Evolutionary conservation across 2,329 filamentous ascomycete species (phyloP), one percentile per base, ranked within the genome.

Genomic region (Alternaria infectoria): DNA sequence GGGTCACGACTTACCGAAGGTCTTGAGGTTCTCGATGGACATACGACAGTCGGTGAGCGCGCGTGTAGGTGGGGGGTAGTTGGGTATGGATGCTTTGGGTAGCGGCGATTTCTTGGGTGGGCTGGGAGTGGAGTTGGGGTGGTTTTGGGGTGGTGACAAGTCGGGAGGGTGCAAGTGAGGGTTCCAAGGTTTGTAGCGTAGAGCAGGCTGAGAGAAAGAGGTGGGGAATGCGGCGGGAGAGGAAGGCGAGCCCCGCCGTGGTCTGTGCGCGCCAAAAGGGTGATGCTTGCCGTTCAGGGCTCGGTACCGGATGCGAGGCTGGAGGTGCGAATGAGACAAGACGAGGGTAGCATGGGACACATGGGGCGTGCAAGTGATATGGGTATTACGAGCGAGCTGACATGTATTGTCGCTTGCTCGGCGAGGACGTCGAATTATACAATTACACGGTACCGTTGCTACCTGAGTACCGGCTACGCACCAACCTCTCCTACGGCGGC

Each of bases 1-100:
- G 49, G 23, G 54, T 43, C 43, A 40, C 51, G 21, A 58, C 54
- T 62, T 58, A 65, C 62, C 96, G 70, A 75, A 75, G 70, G 71
- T 70, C 70, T 76, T 74, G 66, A 76, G 72, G 67, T 77, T 97
- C 70, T 77, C 73, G 70, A 77, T 77, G 68, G 72, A 74, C 72
- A 73, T 74, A 74, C 72, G 70, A 74, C 65, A 70, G 63, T 66
- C 70, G 70, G 68, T 73, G 66, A 61, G 64, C 59, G 69, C 70
- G 66, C 65, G 66, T 68, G 64, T 61, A 66, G 69, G 69, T 71
- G 68, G 71, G 49, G 69, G 59, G 51, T 65, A 69, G 63, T 62
- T 63, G 59, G 60, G 45, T 65, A 45, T 61, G 62, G 47, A 59
- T 63, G 58, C 44, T 40, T 52, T 32, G 46, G 25, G 30, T 32